These are phyloP conservation scores for Pholiota adiposa DNA, from an alignment of 1,284 basidiomycete species.

Conservation along the genomic window DNA sequence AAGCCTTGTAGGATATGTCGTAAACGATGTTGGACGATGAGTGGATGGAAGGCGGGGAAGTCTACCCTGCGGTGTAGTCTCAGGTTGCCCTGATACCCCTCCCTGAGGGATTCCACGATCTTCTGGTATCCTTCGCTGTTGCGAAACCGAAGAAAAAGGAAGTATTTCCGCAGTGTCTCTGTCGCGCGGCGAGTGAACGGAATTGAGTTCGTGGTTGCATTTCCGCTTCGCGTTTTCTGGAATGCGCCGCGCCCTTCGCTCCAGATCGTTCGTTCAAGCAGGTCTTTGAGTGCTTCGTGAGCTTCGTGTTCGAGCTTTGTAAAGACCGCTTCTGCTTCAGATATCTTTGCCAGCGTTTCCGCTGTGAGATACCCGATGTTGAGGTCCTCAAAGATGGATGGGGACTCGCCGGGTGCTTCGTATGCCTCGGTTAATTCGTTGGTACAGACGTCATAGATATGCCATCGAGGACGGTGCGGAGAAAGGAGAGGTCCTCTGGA, in stretches of 20 bases:
- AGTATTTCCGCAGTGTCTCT: slow-evolving; percentile 48
- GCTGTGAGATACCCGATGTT: slow-evolving; percentile 33
- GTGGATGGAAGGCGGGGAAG: slow-evolving; percentile 30
- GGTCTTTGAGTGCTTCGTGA: slow-evolving; percentile 39
- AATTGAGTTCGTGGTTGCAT: slow-evolving; percentile 24
- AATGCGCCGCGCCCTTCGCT: slow-evolving; percentile 9
- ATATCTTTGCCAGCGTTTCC: slow-evolving; percentile 37
- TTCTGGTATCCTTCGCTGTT: slow-evolving; percentile 51
- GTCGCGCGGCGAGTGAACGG: slow-evolving; percentile 37
- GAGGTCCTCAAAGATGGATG: slow-evolving; percentile 50
- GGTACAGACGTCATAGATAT: slow-evolving; percentile 54
- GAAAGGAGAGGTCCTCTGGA: slow-evolving; percentile 20
- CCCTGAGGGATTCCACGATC: slow-evolving; percentile 32
- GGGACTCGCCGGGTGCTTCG: slow-evolving; percentile 31
- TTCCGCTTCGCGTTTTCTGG: slow-evolving; percentile 12
- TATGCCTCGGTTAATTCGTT: slow-evolving; percentile 51
- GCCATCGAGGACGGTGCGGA: slow-evolving; percentile 42
- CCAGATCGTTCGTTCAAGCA: slow-evolving; percentile 34
- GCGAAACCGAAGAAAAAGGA: slow-evolving; percentile 58
- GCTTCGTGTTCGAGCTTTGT: slow-evolving; percentile 43
- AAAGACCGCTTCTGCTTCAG: slow-evolving; percentile 46
- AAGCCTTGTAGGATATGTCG: slow-evolving; percentile 36
- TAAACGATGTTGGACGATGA: slow-evolving; percentile 32
- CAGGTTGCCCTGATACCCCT: slow-evolving; percentile 28
- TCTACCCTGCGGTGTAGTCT: slow-evolving; percentile 28